Evolutionary conservation across 176 grass and related monocot species (phyloP).

Genomic region (Guadua angustifolia): DNA sequence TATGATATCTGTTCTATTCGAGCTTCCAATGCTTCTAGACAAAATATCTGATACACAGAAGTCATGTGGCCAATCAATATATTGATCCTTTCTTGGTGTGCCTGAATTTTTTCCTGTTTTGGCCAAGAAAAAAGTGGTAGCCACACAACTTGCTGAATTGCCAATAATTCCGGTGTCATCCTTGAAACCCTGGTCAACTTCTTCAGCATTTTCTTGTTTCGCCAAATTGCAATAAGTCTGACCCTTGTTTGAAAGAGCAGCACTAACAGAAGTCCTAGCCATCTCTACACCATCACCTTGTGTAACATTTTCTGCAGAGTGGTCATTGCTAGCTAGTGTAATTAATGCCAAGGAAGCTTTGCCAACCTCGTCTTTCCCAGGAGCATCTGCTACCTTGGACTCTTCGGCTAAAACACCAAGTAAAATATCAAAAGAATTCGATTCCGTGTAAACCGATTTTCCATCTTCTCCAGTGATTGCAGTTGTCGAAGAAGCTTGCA

Average conservation of each 20-base stretch:
- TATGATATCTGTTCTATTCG: constrained; percentile 63
- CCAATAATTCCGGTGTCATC: background rate
- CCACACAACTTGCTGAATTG: constrained; percentile 11
- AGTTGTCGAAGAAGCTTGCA: background rate
- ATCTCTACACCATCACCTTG: constrained; percentile 31
- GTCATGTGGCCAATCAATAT: background rate
- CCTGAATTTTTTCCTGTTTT: background rate
- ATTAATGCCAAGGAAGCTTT: constrained; percentile 52
- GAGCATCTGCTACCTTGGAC: constrained; percentile 40
- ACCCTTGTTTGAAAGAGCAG: background rate
- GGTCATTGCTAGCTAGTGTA: constrained; percentile 46
- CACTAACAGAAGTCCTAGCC: background rate
- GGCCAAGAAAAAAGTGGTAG: background rate
- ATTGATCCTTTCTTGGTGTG: constrained; percentile 4
- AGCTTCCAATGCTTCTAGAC: constrained; percentile 45
- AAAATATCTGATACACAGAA: constrained; percentile 21
- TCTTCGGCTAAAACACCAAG: constrained; percentile 59
- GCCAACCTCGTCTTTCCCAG: constrained; percentile 44
- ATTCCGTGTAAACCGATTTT: constrained; percentile 7
- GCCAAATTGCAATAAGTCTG: constrained; percentile 9
- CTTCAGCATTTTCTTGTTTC: background rate
- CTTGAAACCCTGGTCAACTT: constrained; percentile 11
- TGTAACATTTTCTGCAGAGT: constrained; percentile 17
- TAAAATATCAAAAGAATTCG: constrained; percentile 58
- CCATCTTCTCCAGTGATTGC: constrained; percentile 28